A percentile compares a stretch with the other conserved stretches of the same genome.
phyloP scores from a whole-genome alignment of 2,329 filamentous ascomycete species.

The Fusarium piperis region DNA sequence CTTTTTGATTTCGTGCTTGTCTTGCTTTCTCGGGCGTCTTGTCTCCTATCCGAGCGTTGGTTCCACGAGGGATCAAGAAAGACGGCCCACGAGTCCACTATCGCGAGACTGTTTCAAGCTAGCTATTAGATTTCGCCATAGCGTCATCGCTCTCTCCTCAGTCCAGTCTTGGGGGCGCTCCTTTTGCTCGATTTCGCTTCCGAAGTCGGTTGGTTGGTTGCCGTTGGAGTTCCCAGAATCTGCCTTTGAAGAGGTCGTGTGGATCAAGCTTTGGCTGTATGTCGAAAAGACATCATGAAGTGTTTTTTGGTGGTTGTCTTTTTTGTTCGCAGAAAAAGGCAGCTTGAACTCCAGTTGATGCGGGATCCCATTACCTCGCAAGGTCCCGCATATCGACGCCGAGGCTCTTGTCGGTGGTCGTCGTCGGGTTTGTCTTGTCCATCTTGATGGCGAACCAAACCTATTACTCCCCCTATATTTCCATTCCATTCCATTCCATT shows the following conservation, averaged over 20 bases:
- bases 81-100: slow-evolving; percentile 43
- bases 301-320: slow-evolving; percentile 28
- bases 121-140: slow-evolving; percentile 50
- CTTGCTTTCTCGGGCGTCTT: slow-evolving; percentile 41
- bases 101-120: slow-evolving; percentile 48
- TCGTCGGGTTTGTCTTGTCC: slow-evolving; percentile 36
- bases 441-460: slow-evolving; percentile 40
- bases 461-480: slow-evolving; percentile 38
- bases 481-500: slow-evolving; percentile 1
- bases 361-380: slow-evolving; percentile 36
- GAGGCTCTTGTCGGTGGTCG: slow-evolving; percentile 27
- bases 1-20: slow-evolving; percentile 47
- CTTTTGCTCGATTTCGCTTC: slow-evolving; percentile 40
- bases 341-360: slow-evolving; percentile 43
- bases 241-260: slow-evolving; percentile 45
- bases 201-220: slow-evolving; percentile 36
- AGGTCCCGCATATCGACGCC: slow-evolving; percentile 28
- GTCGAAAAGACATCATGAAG: slow-evolving; percentile 37
- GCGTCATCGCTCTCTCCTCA: slow-evolving; percentile 48
- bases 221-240: slow-evolving; percentile 39
- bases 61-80: slow-evolving; percentile 39
- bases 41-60: slow-evolving; percentile 37
- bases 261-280: slow-evolving; percentile 43
- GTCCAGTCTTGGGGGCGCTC: slow-evolving; percentile 33
- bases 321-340: slow-evolving; percentile 38